Percentiles rank a stretch among this genome's conserved stretches.
phyloP scores from a whole-genome alignment of 2,329 filamentous ascomycete species.

The Magnaporthiopsis poae region DNA sequence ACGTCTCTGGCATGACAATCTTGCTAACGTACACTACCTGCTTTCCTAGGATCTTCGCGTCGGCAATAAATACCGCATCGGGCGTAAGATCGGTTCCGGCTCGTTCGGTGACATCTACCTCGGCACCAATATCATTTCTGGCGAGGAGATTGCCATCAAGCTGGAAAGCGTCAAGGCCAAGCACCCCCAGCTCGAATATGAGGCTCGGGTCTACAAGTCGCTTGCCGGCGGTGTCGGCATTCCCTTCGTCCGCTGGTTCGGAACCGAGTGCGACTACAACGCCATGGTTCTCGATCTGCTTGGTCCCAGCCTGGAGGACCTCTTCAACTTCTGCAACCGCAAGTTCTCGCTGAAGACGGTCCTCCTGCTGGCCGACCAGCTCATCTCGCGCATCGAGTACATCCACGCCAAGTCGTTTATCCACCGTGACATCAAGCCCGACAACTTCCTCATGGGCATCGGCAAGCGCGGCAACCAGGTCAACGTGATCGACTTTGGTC shows the following conservation, averaged over 20 bases:
- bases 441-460: slow-evolving; percentile 99
- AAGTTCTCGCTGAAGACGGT: slow-evolving; percentile 99
- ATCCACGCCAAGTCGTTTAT: slow-evolving; percentile 99
- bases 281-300: slow-evolving; percentile 98
- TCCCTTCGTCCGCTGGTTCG: slow-evolving; percentile 98
- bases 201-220: slow-evolving; percentile 83
- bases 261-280: slow-evolving; percentile 99
- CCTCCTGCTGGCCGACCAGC: slow-evolving; percentile 87
- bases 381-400: slow-evolving; percentile 98
- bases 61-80: slow-evolving; percentile 99
- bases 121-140: slow-evolving; percentile 98
- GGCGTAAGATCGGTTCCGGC: slow-evolving; percentile 95
- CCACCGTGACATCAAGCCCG: slow-evolving; percentile 98
- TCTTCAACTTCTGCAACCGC: slow-evolving; percentile 99
- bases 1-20: neutral
- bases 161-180: slow-evolving; percentile 99
- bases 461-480: slow-evolving; percentile 99
- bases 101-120: slow-evolving; percentile 98
- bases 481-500: slow-evolving; percentile 97
- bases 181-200: slow-evolving; percentile 97
- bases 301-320: slow-evolving; percentile 87
- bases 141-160: slow-evolving; percentile 99
- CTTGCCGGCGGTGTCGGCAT: slow-evolving; percentile 96
- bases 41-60: slow-evolving; percentile 78
- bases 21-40: slow-evolving; percentile 9